phyloP scores from a whole-genome alignment of 345 rosid genomes.

The Ceriops zippeliana region DNA sequence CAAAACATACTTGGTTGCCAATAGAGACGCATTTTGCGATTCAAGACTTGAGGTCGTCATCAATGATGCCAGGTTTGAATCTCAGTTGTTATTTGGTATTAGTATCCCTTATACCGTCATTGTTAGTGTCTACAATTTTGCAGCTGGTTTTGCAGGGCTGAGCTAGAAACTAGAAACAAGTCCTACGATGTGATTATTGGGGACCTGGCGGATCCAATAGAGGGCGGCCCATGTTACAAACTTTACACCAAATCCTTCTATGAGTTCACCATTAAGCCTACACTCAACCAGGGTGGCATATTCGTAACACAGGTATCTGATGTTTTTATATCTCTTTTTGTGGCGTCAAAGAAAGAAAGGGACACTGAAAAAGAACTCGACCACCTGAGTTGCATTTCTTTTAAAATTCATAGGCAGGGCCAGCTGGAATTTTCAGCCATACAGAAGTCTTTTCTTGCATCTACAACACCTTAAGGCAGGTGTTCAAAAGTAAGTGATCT shows the following conservation, averaged over 20 bases:
- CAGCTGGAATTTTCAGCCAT: conserved; percentile 76
- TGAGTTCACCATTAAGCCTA: conserved; percentile 45
- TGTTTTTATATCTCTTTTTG: not conserved
- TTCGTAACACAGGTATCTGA: conserved; percentile 52
- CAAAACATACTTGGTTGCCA: conserved; percentile 43
- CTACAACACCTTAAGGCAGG: conserved; percentile 57
- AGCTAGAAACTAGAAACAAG: conserved; percentile 42
- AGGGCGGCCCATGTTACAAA: conserved; percentile 66
- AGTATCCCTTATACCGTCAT: no score
- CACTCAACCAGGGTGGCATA: conserved; percentile 45
- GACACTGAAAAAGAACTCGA: not conserved
- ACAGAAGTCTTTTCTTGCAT: conserved; percentile 63
- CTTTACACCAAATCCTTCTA: conserved; percentile 65
- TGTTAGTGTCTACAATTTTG: not conserved
- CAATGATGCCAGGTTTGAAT: conserved; percentile 51
- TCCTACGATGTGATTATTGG: conserved; percentile 57
- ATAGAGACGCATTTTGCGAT: conserved; percentile 51
- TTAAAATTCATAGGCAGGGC: conserved; percentile 48
- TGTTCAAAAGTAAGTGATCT: conserved; percentile 49
- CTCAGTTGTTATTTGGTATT: no score
- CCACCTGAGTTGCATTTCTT: no score
- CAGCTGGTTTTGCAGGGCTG: conserved; percentile 30
- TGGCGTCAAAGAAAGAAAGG: not conserved
- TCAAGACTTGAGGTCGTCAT: conserved; percentile 48
- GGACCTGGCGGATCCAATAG: conserved; percentile 68